Evolutionary conservation across 176 grass and related monocot species (phyloP).

Genomic region (Carex parvula): DNA sequence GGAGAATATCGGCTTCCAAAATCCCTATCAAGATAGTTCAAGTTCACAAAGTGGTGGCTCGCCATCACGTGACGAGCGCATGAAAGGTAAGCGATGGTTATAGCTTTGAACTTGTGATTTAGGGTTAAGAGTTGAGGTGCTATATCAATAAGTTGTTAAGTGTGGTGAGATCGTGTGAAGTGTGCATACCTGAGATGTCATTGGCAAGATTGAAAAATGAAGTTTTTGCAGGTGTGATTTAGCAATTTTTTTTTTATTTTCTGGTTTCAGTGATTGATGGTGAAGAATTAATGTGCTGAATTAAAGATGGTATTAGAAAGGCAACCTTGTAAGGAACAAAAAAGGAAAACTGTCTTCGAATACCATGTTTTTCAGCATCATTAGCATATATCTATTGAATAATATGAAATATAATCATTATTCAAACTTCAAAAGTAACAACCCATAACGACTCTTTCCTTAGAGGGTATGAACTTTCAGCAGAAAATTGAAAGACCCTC

Average conservation of each 20-base stretch:
- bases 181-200: constrained; percentile 3
- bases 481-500: no score
- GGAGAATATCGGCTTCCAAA: constrained; percentile 73
- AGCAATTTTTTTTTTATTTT: background rate
- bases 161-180: background rate
- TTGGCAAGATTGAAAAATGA: constrained; percentile 12
- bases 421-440: no score
- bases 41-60: background rate
- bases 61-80: constrained; percentile 17
- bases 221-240: constrained; percentile 4
- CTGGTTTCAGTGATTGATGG: background rate
- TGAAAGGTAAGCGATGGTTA: constrained; percentile 19
- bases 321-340: background rate
- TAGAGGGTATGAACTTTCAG: no score
- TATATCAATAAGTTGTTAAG: constrained; percentile 1
- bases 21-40: constrained; percentile 10
- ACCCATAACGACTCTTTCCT: no score
- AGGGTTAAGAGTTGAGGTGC: background rate
- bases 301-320: background rate
- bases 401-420: no score
- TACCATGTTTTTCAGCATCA: background rate
- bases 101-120: background rate
- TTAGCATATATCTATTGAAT: background rate
- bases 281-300: background rate
- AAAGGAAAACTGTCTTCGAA: background rate